A percentile compares a stretch with the other conserved stretches of the same genome.
Conservation (phyloP, 1,284 basidiomycete species). For the Coniferiporia sulphurascens region DNA sequence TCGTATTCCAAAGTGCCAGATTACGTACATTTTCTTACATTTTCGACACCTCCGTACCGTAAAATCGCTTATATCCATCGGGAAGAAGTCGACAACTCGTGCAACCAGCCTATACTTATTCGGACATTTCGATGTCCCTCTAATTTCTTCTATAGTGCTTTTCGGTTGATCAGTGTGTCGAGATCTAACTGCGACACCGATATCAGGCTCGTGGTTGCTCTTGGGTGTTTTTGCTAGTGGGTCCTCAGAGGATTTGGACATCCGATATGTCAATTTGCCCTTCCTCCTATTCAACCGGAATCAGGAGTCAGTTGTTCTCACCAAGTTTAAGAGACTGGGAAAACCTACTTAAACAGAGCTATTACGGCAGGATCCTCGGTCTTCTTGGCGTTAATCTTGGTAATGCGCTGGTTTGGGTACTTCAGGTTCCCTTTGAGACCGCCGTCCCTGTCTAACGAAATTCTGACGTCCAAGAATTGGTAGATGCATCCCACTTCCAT, state of each 20-base stretch:
- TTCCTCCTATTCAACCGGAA: slow-evolving; percentile 25
- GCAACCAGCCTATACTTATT: slow-evolving; percentile 43
- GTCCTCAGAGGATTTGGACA: background rate
- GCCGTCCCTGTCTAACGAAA: slow-evolving; percentile 34
- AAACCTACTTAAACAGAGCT: slow-evolving; percentile 28
- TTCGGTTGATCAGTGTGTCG: slow-evolving; percentile 16
- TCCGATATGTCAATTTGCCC: slow-evolving; percentile 20
- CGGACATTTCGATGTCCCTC: slow-evolving; percentile 30
- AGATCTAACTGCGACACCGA: background rate
- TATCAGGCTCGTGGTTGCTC: background rate
- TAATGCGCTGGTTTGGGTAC: slow-evolving; percentile 49
- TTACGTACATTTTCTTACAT: slow-evolving; percentile 43
- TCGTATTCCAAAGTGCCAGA: background rate
- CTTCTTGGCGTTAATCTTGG: slow-evolving; percentile 36
- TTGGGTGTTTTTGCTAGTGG: background rate
- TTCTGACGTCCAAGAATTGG: slow-evolving; percentile 45
- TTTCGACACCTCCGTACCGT: slow-evolving; percentile 44
- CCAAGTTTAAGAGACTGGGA: background rate
- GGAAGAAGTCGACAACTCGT: slow-evolving; percentile 51
- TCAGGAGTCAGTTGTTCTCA: background rate
- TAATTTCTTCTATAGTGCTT: slow-evolving; percentile 38
- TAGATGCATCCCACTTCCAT: slow-evolving; percentile 42
- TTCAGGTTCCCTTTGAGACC: slow-evolving; percentile 45
- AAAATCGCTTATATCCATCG: slow-evolving; percentile 43
- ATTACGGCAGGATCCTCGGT: slow-evolving; percentile 28